Percentiles rank a stretch among this genome's conserved stretches.
phyloP scores from a whole-genome alignment of 2,329 filamentous ascomycete species.

The Waltergamsia citrina region DNA sequence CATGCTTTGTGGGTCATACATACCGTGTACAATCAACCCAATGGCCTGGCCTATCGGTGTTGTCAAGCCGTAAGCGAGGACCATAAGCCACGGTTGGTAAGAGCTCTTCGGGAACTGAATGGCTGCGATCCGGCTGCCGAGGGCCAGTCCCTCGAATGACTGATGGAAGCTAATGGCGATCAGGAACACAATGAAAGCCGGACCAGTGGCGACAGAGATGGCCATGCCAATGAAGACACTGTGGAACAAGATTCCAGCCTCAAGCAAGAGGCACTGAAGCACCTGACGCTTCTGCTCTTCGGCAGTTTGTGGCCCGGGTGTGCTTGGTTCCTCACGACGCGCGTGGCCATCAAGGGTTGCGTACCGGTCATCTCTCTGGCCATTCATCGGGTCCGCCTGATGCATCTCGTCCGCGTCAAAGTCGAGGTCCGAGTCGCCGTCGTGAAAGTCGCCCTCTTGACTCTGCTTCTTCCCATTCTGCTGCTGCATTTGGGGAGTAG shows the following conservation, averaged over 20 bases:
- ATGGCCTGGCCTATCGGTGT: conserved; percentile 81
- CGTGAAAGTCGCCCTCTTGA: conserved; percentile 21
- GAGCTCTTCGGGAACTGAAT: conserved; percentile 69
- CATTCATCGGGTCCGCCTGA: conserved; percentile 19
- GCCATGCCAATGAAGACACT: conserved; percentile 84
- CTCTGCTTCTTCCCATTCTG: conserved; percentile 10
- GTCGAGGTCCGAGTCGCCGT: conserved; percentile 47
- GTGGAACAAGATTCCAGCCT: conserved; percentile 79
- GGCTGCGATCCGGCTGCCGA: conserved; percentile 76
- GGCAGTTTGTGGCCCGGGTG: conserved; percentile 17
- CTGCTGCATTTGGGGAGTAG: conserved; percentile 28
- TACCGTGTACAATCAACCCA: conserved; percentile 64
- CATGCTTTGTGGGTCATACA: conserved; percentile 73
- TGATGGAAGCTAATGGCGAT: conserved; percentile 79
- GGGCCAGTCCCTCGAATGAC: conserved; percentile 79
- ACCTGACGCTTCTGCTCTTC: conserved; percentile 58
- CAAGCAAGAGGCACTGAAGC: conserved; percentile 69
- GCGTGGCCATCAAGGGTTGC: conserved; percentile 17
- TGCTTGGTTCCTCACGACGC: neutral
- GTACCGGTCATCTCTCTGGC: conserved; percentile 17
- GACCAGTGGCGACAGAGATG: conserved; percentile 69
- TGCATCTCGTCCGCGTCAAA: conserved; percentile 54
- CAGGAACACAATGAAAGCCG: conserved; percentile 70
- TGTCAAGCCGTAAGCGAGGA: conserved; percentile 64
- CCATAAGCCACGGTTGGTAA: conserved; percentile 74